Percentiles rank a stretch among this genome's conserved stretches.
phyloP scores from a whole-genome alignment of 805 yeast genomes.

The Saturnispora quitensis region DNA sequence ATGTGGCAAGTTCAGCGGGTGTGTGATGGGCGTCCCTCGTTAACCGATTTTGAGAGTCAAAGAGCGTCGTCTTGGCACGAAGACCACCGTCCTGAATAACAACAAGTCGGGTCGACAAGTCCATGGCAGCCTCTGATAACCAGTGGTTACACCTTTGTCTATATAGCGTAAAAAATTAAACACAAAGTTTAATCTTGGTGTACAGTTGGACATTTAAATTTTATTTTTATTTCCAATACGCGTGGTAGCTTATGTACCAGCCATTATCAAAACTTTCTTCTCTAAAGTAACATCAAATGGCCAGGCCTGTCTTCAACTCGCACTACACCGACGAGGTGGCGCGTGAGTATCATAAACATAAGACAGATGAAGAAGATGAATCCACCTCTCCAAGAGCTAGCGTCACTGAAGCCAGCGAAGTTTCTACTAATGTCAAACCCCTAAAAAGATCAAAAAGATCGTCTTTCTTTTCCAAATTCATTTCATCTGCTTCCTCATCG shows the following conservation, averaged over 20 bases:
- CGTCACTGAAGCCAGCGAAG: neutral
- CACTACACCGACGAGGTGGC: neutral
- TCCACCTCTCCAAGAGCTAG: neutral
- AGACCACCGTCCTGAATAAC: conserved; percentile 44
- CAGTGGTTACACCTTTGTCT: neutral
- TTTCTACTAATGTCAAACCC: neutral
- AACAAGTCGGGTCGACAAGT: conserved; percentile 15
- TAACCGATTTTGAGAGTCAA: conserved; percentile 30
- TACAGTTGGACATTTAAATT: neutral
- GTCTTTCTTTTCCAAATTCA: conserved; percentile 7
- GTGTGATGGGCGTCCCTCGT: conserved; percentile 33
- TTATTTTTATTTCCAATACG: neutral
- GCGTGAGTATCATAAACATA: neutral
- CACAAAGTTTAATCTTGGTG: neutral
- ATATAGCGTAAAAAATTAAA: neutral
- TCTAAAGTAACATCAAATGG: neutral
- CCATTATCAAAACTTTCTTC: neutral
- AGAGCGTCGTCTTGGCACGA: conserved; percentile 39
- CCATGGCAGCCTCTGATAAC: conserved; percentile 1
- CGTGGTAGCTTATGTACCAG: neutral
- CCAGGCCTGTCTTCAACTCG: conserved; percentile 2
- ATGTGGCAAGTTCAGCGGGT: conserved; percentile 37
- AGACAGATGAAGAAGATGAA: neutral
- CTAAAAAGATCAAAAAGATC: conserved; percentile 3
- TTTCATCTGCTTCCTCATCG: conserved; percentile 3